Conservation (phyloP, 23 red algal species). For the Gracilaria gracilis region DNA sequence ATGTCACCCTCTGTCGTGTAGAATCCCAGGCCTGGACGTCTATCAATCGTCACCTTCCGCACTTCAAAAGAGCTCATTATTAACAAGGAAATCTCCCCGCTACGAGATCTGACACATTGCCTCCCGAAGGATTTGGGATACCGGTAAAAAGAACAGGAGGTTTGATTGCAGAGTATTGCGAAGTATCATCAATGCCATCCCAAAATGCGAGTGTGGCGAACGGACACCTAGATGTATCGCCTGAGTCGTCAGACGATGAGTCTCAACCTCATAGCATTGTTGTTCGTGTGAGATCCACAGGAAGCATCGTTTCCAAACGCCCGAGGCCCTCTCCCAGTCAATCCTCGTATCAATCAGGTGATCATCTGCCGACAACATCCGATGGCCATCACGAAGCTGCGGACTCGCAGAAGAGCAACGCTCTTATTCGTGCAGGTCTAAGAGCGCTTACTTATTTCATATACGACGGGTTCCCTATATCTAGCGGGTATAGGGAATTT, state of each 20-base stretch:
- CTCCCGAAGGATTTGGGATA: no score
- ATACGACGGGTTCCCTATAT: slow-evolving; percentile 43
- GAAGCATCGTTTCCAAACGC: not conserved
- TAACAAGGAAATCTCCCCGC: no score
- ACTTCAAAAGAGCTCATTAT: no score
- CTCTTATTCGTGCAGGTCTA: slow-evolving; percentile 13
- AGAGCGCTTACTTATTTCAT: slow-evolving; percentile 46
- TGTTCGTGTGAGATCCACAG: not conserved
- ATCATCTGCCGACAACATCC: not conserved
- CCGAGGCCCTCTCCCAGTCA: not conserved
- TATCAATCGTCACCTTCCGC: no score
- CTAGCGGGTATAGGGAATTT: slow-evolving; percentile 30
- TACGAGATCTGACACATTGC: no score
- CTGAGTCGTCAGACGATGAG: slow-evolving; percentile 12
- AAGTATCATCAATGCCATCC: not conserved
- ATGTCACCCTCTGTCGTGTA: no score
- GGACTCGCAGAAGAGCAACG: not conserved
- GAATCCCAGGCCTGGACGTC: no score
- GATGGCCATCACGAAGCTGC: not conserved
- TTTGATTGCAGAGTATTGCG: no score
- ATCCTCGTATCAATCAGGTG: not conserved
- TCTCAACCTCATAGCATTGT: not conserved
- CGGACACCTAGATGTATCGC: not conserved
- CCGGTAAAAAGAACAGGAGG: no score
- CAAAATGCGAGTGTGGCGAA: not conserved